These are phyloP conservation scores for Tuber umbilicatum DNA, from an alignment of 495 filamentous ascomycete genomes.

Conservation along the genomic window DNA sequence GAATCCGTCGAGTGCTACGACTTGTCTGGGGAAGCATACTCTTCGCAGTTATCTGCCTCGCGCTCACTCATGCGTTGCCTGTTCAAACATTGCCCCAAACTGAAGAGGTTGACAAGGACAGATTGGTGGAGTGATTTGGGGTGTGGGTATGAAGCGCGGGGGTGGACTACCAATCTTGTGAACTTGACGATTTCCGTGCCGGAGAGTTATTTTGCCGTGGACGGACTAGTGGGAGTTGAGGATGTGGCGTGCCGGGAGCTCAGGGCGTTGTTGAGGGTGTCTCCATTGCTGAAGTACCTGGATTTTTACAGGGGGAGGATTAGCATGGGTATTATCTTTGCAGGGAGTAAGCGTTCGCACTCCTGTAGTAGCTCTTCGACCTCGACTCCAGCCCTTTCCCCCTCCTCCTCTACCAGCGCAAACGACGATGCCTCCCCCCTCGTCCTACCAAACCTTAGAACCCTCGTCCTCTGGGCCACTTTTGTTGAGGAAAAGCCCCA, in stretches of 20 bases:
- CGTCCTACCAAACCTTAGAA: slow-evolving; percentile 27
- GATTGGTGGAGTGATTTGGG: slow-evolving; percentile 35
- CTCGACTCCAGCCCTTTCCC: neutral
- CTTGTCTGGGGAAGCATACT: slow-evolving; percentile 27
- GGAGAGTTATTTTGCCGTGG: slow-evolving; percentile 29
- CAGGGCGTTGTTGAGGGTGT: slow-evolving; percentile 22
- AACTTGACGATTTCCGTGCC: slow-evolving; percentile 33
- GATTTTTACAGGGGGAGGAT: slow-evolving; percentile 35
- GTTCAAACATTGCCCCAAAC: slow-evolving; percentile 17
- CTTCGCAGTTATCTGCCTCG: slow-evolving; percentile 19
- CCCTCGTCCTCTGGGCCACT: slow-evolving; percentile 30
- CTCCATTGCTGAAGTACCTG: slow-evolving; percentile 20
- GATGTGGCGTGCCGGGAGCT: slow-evolving; percentile 29
- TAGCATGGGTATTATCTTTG: slow-evolving; percentile 34
- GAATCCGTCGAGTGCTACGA: slow-evolving; percentile 30
- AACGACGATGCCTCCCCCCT: slow-evolving; percentile 7
- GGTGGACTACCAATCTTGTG: slow-evolving; percentile 13
- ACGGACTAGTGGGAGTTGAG: slow-evolving; percentile 28
- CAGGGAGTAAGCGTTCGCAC: slow-evolving; percentile 6
- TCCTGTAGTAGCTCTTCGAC: neutral
- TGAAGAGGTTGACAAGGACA: slow-evolving; percentile 28
- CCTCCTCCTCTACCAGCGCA: slow-evolving; percentile 4
- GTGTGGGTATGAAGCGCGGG: slow-evolving; percentile 15
- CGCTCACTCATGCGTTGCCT: slow-evolving; percentile 30
- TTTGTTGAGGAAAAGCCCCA: slow-evolving; percentile 30